These are phyloP conservation scores for Tuctoria greenei DNA, from an alignment of 176 grass and related monocot species.

Conservation along the genomic window DNA sequence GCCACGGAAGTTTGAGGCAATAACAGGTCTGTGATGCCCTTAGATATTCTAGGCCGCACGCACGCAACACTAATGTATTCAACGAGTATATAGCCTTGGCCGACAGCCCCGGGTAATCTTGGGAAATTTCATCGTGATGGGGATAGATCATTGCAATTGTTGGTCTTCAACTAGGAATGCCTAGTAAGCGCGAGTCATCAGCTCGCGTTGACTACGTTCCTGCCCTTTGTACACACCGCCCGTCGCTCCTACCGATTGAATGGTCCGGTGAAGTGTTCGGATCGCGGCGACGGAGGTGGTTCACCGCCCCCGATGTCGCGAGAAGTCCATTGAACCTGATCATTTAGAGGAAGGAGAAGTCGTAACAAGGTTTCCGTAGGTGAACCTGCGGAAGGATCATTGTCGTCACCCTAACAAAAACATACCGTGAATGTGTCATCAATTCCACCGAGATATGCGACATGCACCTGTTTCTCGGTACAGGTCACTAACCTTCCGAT, in stretches of 20 bases:
- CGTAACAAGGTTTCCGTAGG: constrained; percentile 54
- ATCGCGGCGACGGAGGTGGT: no score
- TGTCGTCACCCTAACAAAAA: no score
- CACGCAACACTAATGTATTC: constrained; percentile 80
- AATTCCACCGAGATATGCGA: no score
- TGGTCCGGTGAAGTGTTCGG: no score
- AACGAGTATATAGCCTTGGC: constrained; percentile 78
- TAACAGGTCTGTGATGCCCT: constrained; percentile 85
- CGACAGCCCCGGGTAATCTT: constrained; percentile 70
- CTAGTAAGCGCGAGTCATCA: constrained; percentile 60
- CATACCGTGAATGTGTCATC: no score
- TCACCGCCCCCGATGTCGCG: no score
- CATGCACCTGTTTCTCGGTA: no score
- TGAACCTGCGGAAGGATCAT: no score
- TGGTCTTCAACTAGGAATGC: constrained; percentile 87
- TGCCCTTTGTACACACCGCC: no score
- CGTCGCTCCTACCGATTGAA: no score
- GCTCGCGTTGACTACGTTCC: no score
- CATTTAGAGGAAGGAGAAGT: constrained; percentile 66
- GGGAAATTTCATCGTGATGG: constrained; percentile 82
- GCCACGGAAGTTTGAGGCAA: constrained; percentile 81
- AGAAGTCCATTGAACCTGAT: constrained; percentile 48
- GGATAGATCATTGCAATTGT: constrained; percentile 96
- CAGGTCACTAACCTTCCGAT: no score
- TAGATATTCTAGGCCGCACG: constrained; percentile 77